Percentiles rank a stretch among this genome's conserved stretches.
These are phyloP conservation scores for Alternaria hordeiaustralica DNA, from an alignment of 2,329 filamentous ascomycete species.

Conservation along the genomic window DNA sequence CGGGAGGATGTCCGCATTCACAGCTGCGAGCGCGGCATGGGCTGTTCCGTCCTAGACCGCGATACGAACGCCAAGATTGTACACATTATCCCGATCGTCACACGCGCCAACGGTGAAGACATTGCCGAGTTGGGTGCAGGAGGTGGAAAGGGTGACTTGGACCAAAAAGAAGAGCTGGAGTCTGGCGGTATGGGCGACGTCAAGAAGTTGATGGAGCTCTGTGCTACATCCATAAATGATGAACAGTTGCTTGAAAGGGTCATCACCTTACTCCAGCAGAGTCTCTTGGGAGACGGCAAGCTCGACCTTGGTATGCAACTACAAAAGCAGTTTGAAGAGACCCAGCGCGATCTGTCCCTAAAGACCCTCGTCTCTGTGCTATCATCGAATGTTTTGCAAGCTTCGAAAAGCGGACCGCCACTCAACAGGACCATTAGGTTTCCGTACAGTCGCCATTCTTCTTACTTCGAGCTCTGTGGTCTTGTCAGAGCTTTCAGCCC, in stretches of 20 bases:
- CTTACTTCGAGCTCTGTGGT: conserved; percentile 77
- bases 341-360: conserved; percentile 35
- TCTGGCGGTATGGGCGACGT: conserved; percentile 57
- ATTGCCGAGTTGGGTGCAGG: conserved; percentile 78
- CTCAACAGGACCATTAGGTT: conserved; percentile 59
- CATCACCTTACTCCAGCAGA: conserved; percentile 41
- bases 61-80: conserved; percentile 62
- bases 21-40: conserved; percentile 79
- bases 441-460: conserved; percentile 89
- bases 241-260: conserved; percentile 45
- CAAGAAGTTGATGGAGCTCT: conserved; percentile 62
- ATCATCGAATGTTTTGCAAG: conserved; percentile 19
- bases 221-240: conserved; percentile 48
- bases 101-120: conserved; percentile 67
- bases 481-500: conserved; percentile 73
- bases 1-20: conserved; percentile 72
- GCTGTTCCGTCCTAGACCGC: conserved; percentile 61
- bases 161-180: conserved; percentile 71
- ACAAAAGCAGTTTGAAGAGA: conserved; percentile 28
- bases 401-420: neutral
- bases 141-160: conserved; percentile 78
- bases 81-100: conserved; percentile 79
- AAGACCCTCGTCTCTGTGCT: conserved; percentile 43
- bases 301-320: conserved; percentile 38
- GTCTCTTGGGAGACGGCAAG: conserved; percentile 22